Evolutionary conservation across 179 eudicot genomes (phyloP).

Genomic region (Camellia oleifera): DNA sequence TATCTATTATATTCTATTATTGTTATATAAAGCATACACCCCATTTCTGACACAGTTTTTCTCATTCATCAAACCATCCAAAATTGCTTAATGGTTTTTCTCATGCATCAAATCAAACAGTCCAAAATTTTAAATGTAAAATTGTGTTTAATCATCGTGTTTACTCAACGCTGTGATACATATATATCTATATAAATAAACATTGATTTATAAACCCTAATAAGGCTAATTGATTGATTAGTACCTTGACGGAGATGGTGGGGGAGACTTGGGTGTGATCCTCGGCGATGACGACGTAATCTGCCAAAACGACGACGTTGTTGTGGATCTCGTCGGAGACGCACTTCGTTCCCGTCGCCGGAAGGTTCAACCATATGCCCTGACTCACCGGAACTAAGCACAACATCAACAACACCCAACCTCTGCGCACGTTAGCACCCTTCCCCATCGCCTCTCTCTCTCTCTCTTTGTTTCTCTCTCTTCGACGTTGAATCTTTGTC

Average conservation of each 20-base stretch:
- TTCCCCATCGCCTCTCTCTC: conserved; percentile 8
- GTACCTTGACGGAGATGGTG: conserved; percentile 72
- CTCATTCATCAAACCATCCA: too few relatives aligned
- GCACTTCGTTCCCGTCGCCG: conserved; percentile 67
- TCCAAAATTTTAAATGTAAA: too few relatives aligned
- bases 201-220: neutral
- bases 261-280: conserved; percentile 47
- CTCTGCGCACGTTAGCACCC: conserved; percentile 22
- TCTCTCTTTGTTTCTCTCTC: neutral
- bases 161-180: neutral
- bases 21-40: too few relatives aligned
- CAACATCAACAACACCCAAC: conserved; percentile 10
- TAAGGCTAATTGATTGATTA: neutral
- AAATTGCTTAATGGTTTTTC: too few relatives aligned
- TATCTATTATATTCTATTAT: too few relatives aligned
- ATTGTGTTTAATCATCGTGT: too few relatives aligned
- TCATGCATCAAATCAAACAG: too few relatives aligned
- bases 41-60: too few relatives aligned
- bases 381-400: conserved; percentile 15
- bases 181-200: neutral
- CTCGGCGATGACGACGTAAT: conserved; percentile 65
- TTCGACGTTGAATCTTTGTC: neutral
- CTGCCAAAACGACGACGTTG: conserved; percentile 81
- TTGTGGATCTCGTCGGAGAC: conserved; percentile 87
- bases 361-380: conserved; percentile 70